Percentiles rank a stretch among this genome's conserved stretches.
These are phyloP conservation scores for Candida hispaniensis DNA, from an alignment of 805 yeast species.

Conservation along the genomic window DNA sequence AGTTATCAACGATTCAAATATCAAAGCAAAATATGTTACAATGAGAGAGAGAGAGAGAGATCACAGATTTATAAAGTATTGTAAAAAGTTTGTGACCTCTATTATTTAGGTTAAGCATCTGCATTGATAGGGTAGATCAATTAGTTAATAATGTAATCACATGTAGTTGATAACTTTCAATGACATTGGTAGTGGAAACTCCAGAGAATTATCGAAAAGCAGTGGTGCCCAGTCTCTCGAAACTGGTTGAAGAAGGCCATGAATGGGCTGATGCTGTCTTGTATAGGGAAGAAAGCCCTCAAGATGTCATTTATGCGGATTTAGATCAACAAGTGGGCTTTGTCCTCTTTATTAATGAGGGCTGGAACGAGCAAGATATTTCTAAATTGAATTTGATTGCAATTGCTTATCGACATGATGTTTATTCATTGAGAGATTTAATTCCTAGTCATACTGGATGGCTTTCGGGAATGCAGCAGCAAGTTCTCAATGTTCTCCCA, in stretches of 20 bases:
- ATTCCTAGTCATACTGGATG: slow-evolving; percentile 11
- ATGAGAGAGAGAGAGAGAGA: no score
- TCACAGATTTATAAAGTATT: no score
- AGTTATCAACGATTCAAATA: no score
- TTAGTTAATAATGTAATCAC: no score
- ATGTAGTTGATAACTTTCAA: no score
- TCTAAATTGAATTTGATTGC: slow-evolving; percentile 6
- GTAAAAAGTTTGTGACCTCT: no score
- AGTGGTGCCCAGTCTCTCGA: slow-evolving; percentile 6
- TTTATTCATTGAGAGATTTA: slow-evolving; percentile 4
- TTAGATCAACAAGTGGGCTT: slow-evolving; percentile 14
- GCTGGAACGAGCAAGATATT: slow-evolving; percentile 10
- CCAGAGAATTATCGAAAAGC: slow-evolving; percentile 6
- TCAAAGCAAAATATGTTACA: no score
- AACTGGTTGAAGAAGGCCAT: slow-evolving; percentile 1
- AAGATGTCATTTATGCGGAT: slow-evolving; percentile 14
- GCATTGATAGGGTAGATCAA: no score
- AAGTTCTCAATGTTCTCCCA: slow-evolving; percentile 11
- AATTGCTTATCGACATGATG: slow-evolving; percentile 14
- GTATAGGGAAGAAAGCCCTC: slow-evolving; percentile 11
- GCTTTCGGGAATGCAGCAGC: slow-evolving; percentile 9
- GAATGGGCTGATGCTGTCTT: slow-evolving; percentile 14
- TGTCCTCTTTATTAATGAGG: slow-evolving; percentile 8
- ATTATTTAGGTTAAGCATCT: no score
- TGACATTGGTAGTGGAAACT: slow-evolving; percentile 2